These are phyloP conservation scores for Trametes sp. DNA, from an alignment of 1,284 basidiomycete genomes.

Conservation along the genomic window DNA sequence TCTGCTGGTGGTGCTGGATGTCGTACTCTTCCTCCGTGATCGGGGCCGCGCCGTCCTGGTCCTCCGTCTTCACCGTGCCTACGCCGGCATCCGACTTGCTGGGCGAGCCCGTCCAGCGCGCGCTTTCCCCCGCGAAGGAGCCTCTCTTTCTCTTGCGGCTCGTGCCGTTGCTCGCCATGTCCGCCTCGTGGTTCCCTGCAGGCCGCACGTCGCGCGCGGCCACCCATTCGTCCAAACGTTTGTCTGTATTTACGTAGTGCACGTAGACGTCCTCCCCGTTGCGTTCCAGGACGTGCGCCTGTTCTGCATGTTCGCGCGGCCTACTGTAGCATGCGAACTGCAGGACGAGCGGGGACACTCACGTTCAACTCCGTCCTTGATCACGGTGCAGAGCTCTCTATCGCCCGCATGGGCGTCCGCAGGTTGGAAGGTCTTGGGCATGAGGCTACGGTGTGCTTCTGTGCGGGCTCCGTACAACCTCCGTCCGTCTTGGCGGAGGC, in stretches of 20 bases:
- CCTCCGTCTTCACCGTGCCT: constrained; percentile 24
- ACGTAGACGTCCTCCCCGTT: constrained; percentile 63
- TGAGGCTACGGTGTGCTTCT: constrained; percentile 29
- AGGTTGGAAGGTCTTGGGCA: constrained; percentile 38
- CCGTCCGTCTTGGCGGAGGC: constrained; percentile 15
- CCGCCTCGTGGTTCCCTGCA: constrained; percentile 33
- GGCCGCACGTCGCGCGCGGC: constrained; percentile 49
- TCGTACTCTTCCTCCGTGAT: constrained; percentile 77
- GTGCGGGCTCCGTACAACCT: constrained; percentile 12
- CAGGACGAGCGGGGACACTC: constrained; percentile 28
- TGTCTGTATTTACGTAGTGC: constrained; percentile 74
- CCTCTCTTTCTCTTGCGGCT: constrained; percentile 44
- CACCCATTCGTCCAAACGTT: constrained; percentile 82
- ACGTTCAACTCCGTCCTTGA: constrained; percentile 59
- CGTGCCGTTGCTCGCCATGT: constrained; percentile 28
- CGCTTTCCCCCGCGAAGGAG: constrained; percentile 22
- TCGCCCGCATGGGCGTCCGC: constrained; percentile 31
- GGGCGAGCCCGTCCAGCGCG: constrained; percentile 26
- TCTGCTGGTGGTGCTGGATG: constrained; percentile 68
- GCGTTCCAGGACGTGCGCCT: constrained; percentile 57
- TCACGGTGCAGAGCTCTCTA: constrained; percentile 36
- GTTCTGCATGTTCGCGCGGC: constrained; percentile 44
- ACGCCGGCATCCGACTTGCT: constrained; percentile 19
- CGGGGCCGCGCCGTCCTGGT: constrained; percentile 26
- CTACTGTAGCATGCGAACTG: not conserved